These are phyloP conservation scores for Entomortierella chlamydospora DNA, from an alignment of 192 early-diverging fungal genomes.

Conservation along the genomic window DNA sequence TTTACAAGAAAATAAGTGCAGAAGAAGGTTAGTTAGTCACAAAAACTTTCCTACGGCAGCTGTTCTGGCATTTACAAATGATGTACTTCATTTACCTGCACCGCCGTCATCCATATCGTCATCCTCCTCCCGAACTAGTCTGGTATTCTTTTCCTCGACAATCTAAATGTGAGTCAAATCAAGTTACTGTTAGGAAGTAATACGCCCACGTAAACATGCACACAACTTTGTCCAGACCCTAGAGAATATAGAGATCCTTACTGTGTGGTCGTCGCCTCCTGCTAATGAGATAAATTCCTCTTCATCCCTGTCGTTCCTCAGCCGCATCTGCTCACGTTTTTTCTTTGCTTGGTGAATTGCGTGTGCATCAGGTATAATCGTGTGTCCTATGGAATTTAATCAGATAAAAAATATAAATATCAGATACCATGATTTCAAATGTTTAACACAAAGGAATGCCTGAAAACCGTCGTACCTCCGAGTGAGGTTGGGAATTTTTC, in stretches of 20 bases:
- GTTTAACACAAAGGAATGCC: not conserved
- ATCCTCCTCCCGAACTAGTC: slow-evolving; percentile 69
- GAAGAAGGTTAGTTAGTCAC: too few relatives aligned
- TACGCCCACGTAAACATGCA: too few relatives aligned
- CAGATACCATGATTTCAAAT: not conserved
- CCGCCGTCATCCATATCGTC: slow-evolving; percentile 67
- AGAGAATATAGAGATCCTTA: slow-evolving; percentile 6
- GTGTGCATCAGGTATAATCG: slow-evolving; percentile 62
- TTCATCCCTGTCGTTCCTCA: slow-evolving; percentile 42
- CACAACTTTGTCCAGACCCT: too few relatives aligned
- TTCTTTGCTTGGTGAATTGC: slow-evolving; percentile 68
- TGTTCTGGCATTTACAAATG: not conserved
- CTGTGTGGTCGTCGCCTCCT: slow-evolving; percentile 46
- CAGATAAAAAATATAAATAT: not conserved
- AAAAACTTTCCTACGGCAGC: too few relatives aligned
- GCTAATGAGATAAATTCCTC: slow-evolving; percentile 56
- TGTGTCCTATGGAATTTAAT: slow-evolving; percentile 8
- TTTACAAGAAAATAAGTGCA: not conserved
- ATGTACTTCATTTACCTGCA: slow-evolving; percentile 49
- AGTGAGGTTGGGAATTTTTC: slow-evolving; percentile 59
- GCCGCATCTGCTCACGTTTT: slow-evolving; percentile 61
- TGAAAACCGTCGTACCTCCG: slow-evolving; percentile 30
- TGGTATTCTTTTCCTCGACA: slow-evolving; percentile 37
- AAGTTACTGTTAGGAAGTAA: too few relatives aligned
- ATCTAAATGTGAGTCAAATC: too few relatives aligned